Evolutionary conservation across 495 filamentous ascomycete genomes (phyloP), one percentile per base, ranked within the genome.

Genomic region (Aspergillus asperescens): DNA sequence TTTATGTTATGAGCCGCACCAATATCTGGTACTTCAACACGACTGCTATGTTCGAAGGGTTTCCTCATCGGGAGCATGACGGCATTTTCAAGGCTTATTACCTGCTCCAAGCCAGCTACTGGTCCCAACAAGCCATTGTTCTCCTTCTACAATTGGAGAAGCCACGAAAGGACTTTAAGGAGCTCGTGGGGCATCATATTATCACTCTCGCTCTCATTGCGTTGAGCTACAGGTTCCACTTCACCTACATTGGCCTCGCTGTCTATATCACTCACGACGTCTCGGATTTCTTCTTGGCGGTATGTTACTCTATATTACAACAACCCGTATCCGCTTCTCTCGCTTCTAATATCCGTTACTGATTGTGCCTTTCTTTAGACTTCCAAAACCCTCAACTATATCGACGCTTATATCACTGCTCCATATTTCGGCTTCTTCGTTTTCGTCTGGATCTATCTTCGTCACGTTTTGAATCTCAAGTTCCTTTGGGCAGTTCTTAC

Each of bases 1-100:
- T 97, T 66, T 98, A 87, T 59, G 88, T 97, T 52, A 97, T 98
- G 94, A 85, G 77, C 57, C 77, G 81, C 22, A 88, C 90, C 7
- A 85, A 90, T 9, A 81, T 98, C n/a, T 98, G 93, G 93, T 97
- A 96, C 67, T 98, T 97, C 79, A 90, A 95, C 70, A 94, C 88
- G 6, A 75, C 69, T 27, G 90, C 81, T 54, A 95, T 96, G 88
- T 98, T 92, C 64, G 90, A 94, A 68, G 76, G 74, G 7, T 97
- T 88, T 73, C 93, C 93, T 15, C 93, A 98, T 70, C 78, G 81
- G 55, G 85, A 86, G 41, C 92, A 94, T 62, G 88, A 88, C 42
- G 86, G 71, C 32, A 48, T 78, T n/a, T 95, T 97, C 81, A 98
- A 98, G 78, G 87, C 90, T 19, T 98, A 96, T 66, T 98, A 98